phyloP scores from a whole-genome alignment of 352 stramenopile genomes.

The Peronospora belbahrii region DNA sequence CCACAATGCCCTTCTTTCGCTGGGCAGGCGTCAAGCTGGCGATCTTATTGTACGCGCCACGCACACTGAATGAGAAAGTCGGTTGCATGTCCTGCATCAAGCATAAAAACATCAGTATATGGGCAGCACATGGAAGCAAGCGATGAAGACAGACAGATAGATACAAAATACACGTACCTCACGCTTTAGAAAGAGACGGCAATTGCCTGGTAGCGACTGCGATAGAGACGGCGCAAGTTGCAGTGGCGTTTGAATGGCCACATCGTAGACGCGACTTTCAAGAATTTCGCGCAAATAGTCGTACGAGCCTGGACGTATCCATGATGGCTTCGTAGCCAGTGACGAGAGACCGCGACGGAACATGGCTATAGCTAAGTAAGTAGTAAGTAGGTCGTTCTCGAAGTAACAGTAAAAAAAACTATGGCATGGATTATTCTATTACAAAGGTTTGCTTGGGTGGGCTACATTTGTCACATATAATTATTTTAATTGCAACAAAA shows the following conservation, averaged over 20 bases:
- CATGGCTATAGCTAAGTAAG: too few relatives aligned
- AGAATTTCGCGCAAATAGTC: slow-evolving; percentile 76
- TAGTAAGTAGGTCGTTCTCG: neutral
- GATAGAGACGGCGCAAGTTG: slow-evolving; percentile 49
- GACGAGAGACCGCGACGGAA: slow-evolving; percentile 30
- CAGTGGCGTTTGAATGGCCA: slow-evolving; percentile 69
- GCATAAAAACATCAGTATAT: neutral
- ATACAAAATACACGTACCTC: slow-evolving; percentile 65
- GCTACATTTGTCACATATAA: too few relatives aligned
- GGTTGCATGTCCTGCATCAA: slow-evolving; percentile 88
- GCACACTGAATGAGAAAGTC: slow-evolving; percentile 98
- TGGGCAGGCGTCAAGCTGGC: slow-evolving; percentile 83
- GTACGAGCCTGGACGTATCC: slow-evolving; percentile 58
- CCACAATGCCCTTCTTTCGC: slow-evolving; percentile 72
- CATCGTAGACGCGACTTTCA: slow-evolving; percentile 81
- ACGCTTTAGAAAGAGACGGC: slow-evolving; percentile 87
- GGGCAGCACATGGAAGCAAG: neutral
- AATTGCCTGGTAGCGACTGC: slow-evolving; percentile 43
- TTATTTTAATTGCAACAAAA: too few relatives aligned
- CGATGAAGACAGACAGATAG: neutral
- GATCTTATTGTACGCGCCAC: slow-evolving; percentile 98
- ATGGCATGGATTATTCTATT: too few relatives aligned
- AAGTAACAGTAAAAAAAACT: too few relatives aligned
- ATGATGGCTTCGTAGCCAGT: slow-evolving; percentile 28
- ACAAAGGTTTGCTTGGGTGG: too few relatives aligned